phyloP scores from a whole-genome alignment of 257 asterid species.

The Paulownia fortunei region DNA sequence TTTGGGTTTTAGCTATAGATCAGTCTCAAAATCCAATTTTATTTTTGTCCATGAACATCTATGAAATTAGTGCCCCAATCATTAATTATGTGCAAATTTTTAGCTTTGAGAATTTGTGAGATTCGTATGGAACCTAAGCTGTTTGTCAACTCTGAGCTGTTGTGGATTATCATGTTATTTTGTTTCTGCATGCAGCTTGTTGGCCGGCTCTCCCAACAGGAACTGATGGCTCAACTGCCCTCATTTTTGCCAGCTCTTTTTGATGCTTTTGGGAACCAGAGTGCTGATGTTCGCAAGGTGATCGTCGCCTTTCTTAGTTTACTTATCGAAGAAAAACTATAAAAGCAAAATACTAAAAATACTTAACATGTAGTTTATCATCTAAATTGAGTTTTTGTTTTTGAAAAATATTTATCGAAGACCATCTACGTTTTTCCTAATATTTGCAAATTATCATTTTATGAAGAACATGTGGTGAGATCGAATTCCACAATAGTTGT shows the following conservation, averaged over 20 bases:
- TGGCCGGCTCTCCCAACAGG: conserved; percentile 92
- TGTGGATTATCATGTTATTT: conserved; percentile 18
- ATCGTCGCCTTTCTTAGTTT: not conserved
- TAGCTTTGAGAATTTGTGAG: not conserved
- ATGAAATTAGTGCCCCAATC: not conserved
- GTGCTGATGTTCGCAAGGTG: conserved; percentile 33
- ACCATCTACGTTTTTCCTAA: too few relatives aligned
- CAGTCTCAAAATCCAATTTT: not conserved
- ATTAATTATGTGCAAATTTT: not conserved
- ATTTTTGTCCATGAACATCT: not conserved
- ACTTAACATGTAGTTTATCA: not conserved
- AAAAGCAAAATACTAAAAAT: not conserved
- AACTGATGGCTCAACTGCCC: conserved; percentile 81
- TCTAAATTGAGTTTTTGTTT: not conserved
- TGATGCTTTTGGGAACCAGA: conserved; percentile 29
- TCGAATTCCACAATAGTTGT: not conserved
- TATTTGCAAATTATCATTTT: too few relatives aligned
- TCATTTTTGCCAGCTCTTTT: conserved; percentile 81
- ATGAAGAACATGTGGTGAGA: too few relatives aligned
- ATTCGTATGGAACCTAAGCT: not conserved
- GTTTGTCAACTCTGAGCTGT: conserved; percentile 17
- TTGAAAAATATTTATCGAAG: too few relatives aligned
- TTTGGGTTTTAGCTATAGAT: not conserved
- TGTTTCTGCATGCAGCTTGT: conserved; percentile 74
- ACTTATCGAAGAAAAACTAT: too few relatives aligned